Evolutionary conservation across 345 rosid genomes (phyloP).

Genomic region (Pugionium cornutum): DNA sequence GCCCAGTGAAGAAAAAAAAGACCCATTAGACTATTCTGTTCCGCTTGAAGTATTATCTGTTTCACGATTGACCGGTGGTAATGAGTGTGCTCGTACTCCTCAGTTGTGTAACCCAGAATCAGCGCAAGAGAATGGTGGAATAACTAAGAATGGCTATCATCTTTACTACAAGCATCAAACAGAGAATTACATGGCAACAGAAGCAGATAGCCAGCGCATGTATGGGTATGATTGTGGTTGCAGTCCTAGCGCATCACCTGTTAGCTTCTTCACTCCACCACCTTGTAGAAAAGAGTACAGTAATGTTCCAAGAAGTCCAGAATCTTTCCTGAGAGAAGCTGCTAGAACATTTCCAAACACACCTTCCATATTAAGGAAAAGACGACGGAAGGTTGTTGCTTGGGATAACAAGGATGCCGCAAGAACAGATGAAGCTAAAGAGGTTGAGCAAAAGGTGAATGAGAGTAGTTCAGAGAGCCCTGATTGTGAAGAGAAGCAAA

Average conservation of each 20-base stretch:
- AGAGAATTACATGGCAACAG: slow-evolving; percentile 42
- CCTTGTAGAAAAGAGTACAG: slow-evolving; percentile 54
- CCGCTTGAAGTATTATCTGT: slow-evolving; percentile 47
- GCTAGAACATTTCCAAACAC: slow-evolving; percentile 83
- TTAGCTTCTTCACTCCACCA: slow-evolving; percentile 84
- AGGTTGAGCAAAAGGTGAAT: slow-evolving; percentile 26
- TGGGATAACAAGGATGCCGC: slow-evolving; percentile 35
- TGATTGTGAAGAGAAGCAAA: slow-evolving; percentile 38
- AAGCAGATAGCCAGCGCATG: slow-evolving; percentile 44
- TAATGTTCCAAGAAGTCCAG: slow-evolving; percentile 59
- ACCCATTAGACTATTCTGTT: slow-evolving; percentile 47
- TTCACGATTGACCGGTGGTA: slow-evolving; percentile 45
- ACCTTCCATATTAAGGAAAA: slow-evolving; percentile 87
- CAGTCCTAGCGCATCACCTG: slow-evolving; percentile 59
- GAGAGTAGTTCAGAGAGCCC: slow-evolving; percentile 45
- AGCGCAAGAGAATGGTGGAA: slow-evolving; percentile 42
- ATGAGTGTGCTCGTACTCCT: slow-evolving; percentile 55
- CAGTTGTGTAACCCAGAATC: slow-evolving; percentile 32
- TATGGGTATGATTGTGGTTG: slow-evolving; percentile 44
- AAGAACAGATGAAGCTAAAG: slow-evolving; percentile 39
- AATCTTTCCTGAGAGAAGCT: slow-evolving; percentile 70
- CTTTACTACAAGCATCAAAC: slow-evolving; percentile 55
- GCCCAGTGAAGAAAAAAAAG: slow-evolving; percentile 53
- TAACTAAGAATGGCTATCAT: slow-evolving; percentile 38
- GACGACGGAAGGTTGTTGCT: slow-evolving; percentile 45